These are phyloP conservation scores for Nemania sp. DNA, from an alignment of 2,329 filamentous ascomycete genomes.

Conservation along the genomic window DNA sequence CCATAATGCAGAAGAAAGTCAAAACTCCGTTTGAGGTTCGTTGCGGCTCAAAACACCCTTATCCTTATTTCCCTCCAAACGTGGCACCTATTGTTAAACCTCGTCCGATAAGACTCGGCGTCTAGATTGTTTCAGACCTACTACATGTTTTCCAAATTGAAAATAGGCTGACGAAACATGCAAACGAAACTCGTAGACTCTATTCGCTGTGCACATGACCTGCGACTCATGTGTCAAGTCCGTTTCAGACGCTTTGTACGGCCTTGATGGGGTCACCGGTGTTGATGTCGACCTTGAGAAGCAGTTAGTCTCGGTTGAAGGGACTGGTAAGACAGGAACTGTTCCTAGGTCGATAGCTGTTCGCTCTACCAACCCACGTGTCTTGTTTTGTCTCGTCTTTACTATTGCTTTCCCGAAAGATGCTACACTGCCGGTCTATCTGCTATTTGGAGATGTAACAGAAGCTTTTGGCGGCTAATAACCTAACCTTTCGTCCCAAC, in stretches of 20 bases:
- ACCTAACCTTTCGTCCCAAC: constrained; percentile 22
- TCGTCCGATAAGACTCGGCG: background rate
- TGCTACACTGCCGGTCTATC: background rate
- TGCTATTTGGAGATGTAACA: constrained; percentile 13
- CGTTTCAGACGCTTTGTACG: constrained; percentile 77
- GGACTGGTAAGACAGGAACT: constrained; percentile 63
- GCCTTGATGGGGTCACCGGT: constrained; percentile 78
- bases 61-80: constrained; percentile 8
- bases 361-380: background rate
- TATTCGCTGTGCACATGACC: constrained; percentile 92
- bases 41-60: constrained; percentile 17
- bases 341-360: background rate
- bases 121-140: background rate
- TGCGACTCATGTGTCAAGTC: constrained; percentile 89
- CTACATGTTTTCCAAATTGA: background rate
- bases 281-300: constrained; percentile 81
- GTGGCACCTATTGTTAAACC: background rate
- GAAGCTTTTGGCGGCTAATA: constrained; percentile 32
- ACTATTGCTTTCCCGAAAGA: constrained; percentile 4
- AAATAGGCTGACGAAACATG: constrained; percentile 36
- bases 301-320: constrained; percentile 83
- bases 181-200: constrained; percentile 63
- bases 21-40: constrained; percentile 44
- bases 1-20: constrained; percentile 40
- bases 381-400: background rate